Evolutionary conservation across 306 rosid species (phyloP), one percentile per base, ranked within the genome.

Genomic region (Rosa multiflora): DNA sequence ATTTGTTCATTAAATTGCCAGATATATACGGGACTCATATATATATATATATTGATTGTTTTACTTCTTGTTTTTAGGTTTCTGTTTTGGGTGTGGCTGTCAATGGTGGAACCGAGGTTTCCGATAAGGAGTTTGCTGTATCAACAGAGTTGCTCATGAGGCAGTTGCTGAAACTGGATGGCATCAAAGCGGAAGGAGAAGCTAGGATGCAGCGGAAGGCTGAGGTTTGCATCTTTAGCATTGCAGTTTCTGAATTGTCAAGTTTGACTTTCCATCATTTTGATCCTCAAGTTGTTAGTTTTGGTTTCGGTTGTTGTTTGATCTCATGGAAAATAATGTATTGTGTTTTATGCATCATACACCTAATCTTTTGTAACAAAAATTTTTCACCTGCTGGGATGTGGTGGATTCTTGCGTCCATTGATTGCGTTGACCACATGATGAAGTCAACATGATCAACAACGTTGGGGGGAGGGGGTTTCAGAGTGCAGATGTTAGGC

Each of bases 151-250:
- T 94, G 88, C 97, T 94, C 29, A 92, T 91, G 99, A 87, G 88
- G 76, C 92, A 92, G 78, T 81, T 92, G 89, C 86, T 94, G 92
- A 88, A 89, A 73, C 75, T 94, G 87, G 99, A 92, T 79, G 72
- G 92, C 37, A 92, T 92, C 73, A 82, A 89, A 81, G 99, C 97
- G 77, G 97, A 92, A 75, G 99, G 97, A 55, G 94, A 88, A 79
- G 90, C 91, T 5, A 94, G 87, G 85, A 21, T 89, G 86, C 97
- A 88, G 86, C 87, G 99, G 75, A 94, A 89, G 86, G 87, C 91
- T 0, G 99, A 94, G 99, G 99, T 94, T 88, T 63, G 82, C 70
- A 5, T 66, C 48, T 79, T 62, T 20, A 67, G 43, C 11, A n/a
- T 63, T 77, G 42, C 23, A 23, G 49, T 62, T 63, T n/a, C 44